phyloP scores from a whole-genome alignment of 768 basidiomycete genomes.

The Boletus pseudo-olivaceus region DNA sequence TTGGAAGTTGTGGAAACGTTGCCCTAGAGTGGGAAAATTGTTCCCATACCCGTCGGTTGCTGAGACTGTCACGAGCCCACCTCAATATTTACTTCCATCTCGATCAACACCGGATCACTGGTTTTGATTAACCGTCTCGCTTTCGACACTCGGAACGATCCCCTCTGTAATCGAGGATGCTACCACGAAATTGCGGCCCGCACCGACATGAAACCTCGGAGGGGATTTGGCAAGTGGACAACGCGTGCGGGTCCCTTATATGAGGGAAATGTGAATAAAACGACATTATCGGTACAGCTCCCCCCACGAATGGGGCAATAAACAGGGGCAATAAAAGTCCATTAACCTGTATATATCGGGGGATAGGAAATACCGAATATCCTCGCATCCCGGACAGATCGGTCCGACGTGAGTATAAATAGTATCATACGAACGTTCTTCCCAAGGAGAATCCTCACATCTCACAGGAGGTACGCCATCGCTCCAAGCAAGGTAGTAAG shows the following conservation, averaged over 20 bases:
- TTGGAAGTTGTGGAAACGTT: neutral
- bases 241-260: neutral
- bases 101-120: constrained; percentile 4
- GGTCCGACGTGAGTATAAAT: constrained; percentile 1
- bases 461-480: constrained; percentile 15
- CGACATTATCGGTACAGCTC: neutral
- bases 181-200: neutral
- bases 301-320: neutral
- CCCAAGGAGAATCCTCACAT: neutral
- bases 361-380: neutral
- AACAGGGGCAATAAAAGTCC: neutral
- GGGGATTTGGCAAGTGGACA: neutral
- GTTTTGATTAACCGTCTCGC: too few relatives aligned
- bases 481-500: constrained; percentile 13
- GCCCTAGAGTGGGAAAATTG: neutral
- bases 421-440: constrained; percentile 5
- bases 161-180: neutral
- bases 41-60: neutral
- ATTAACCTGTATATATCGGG: constrained; percentile 2
- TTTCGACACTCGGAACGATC: neutral
- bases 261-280: neutral
- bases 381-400: neutral
- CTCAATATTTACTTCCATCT: neutral
- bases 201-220: neutral
- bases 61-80: too few relatives aligned